Evolutionary conservation across 352 stramenopile genomes (phyloP).

Genomic region (Phytopythium delawarense): DNA sequence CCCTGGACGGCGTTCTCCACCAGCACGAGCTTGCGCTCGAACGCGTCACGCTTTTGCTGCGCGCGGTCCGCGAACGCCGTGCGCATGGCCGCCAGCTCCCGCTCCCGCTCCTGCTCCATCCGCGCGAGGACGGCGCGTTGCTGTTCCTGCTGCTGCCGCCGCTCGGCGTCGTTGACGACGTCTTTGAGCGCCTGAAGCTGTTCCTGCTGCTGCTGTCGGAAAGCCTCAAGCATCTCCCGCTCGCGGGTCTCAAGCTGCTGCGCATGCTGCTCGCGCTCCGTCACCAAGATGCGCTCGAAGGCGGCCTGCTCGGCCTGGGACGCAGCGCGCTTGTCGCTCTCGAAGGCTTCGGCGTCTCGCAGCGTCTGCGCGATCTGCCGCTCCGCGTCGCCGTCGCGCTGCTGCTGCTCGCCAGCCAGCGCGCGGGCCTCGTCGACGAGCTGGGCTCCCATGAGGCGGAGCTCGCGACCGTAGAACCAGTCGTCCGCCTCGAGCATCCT

Average conservation of each 20-base stretch:
- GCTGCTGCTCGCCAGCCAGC: conserved; percentile 50
- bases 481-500: conserved; percentile 92
- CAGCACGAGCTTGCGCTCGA: conserved; percentile 73
- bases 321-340: conserved; percentile 60
- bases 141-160: conserved; percentile 3
- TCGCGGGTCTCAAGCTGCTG: conserved; percentile 59
- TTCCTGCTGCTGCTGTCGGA: conserved; percentile 72
- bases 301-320: conserved; percentile 47
- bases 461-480: conserved; percentile 90
- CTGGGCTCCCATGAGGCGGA: conserved; percentile 76
- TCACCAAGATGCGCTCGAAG: conserved; percentile 63
- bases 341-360: conserved; percentile 74
- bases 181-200: conserved; percentile 26
- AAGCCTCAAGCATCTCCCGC: conserved; percentile 66
- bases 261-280: conserved; percentile 44
- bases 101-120: conserved; percentile 72
- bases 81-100: conserved; percentile 52
- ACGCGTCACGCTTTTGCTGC: conserved; percentile 68
- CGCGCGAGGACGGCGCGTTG: conserved; percentile 78
- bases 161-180: conserved; percentile 49
- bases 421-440: conserved; percentile 53
- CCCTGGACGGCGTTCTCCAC: conserved; percentile 71
- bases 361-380: conserved; percentile 81
- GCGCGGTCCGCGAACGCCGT: conserved; percentile 27
- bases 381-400: conserved; percentile 73